Evolutionary conservation across 768 basidiomycete genomes (phyloP), one percentile per base, ranked within the genome.

Genomic region (Leccinum uliginosum): DNA sequence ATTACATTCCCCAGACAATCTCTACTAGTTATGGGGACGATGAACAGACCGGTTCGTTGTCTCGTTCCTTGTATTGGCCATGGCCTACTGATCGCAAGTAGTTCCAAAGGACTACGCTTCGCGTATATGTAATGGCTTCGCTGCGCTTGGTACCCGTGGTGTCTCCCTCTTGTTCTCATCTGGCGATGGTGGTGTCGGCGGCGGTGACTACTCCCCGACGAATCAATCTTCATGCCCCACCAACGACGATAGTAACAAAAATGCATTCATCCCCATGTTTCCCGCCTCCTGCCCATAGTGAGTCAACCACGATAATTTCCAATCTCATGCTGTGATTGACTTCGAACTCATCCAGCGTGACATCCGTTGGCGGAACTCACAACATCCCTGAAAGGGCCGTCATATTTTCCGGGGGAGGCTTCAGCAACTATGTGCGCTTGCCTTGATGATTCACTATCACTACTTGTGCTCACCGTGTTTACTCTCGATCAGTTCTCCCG

Each of bases 11-110:
- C 14, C 78, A 81, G 59, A 75, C 81, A 6, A 87, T 91, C 50
- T 85, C 86, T 0, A 89, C 85, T 0, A 86, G 84, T 60, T 90
- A 90, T 64, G 85, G 79, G 6, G 87, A 90, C 49, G 78, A 82
- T 57, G 89, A 91, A 55, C 86, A 87, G 65, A 84, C 86, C 19
- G 81, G 85, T 85, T 26, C 10, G 4, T 24, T 34, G 3, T 34
- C 50, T 29, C 23, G 17, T 30, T 34, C 3, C 0, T 44, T 23
- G 24, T 29, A 4, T 15, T 4, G 15, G 11, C 46, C n/a, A 24
- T 26, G 3, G 0, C 50, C 55, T 65, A 29, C 56, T 65, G n/a
- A 59, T 24, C 15, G 9, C 6, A 19, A 3, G 19, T 45, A 83
- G 84, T 89, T 23, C 85, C 87, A n/a, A 52, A 67, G 51, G 74